Evolutionary conservation across 495 filamentous ascomycete species (phyloP).

Genomic region (Daldinia bambusicola): DNA sequence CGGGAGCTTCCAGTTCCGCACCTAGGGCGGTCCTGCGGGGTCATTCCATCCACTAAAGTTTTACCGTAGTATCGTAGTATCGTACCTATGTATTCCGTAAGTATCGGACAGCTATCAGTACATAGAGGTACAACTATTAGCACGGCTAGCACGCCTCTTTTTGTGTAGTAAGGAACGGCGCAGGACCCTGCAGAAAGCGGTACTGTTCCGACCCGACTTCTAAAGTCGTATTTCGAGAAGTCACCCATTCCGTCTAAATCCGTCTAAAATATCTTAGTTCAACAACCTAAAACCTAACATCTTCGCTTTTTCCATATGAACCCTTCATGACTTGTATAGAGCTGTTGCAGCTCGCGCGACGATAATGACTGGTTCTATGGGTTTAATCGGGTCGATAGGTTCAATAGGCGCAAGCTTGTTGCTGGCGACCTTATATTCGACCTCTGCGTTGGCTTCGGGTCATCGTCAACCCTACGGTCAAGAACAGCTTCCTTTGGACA

Average conservation of each 20-base stretch:
- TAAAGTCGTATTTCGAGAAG: slow-evolving; percentile 1
- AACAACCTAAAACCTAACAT: slow-evolving; percentile 5
- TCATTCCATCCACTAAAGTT: slow-evolving; percentile 13
- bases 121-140: too few relatives aligned
- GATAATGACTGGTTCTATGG: slow-evolving; percentile 22
- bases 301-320: slow-evolving; percentile 13
- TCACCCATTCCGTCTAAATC: not conserved
- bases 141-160: too few relatives aligned
- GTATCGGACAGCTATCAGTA: too few relatives aligned
- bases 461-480: slow-evolving; percentile 37
- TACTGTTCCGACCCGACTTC: slow-evolving; percentile 14
- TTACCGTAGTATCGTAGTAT: too few relatives aligned
- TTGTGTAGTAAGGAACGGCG: slow-evolving; percentile 10
- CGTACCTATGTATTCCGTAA: too few relatives aligned
- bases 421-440: slow-evolving; percentile 29
- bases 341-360: slow-evolving; percentile 27
- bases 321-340: slow-evolving; percentile 29
- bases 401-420: slow-evolving; percentile 38
- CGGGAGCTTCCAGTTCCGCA: slow-evolving; percentile 22
- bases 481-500: slow-evolving; percentile 42
- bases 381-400: slow-evolving; percentile 7
- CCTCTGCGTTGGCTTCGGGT: slow-evolving; percentile 18
- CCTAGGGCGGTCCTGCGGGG: slow-evolving; percentile 2
- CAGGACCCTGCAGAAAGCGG: slow-evolving; percentile 31
- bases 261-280: too few relatives aligned